These are phyloP conservation scores for Lepraria neglecta DNA, from an alignment of 495 filamentous ascomycete genomes.

Conservation along the genomic window DNA sequence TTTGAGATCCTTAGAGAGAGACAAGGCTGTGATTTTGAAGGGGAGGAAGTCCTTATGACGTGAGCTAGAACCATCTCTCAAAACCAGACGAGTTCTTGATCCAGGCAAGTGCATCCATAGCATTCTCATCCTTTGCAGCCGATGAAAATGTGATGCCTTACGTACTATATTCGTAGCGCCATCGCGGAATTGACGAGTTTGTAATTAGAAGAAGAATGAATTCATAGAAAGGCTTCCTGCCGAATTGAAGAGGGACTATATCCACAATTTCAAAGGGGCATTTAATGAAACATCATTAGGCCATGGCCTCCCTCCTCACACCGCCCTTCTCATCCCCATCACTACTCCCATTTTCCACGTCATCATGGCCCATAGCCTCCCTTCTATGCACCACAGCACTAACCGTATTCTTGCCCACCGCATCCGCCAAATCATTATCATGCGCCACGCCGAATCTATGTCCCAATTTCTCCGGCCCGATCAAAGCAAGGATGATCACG, in stretches of 20 bases:
- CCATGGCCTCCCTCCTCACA: background rate
- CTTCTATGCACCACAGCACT: constrained; percentile 20
- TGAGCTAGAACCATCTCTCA: no score
- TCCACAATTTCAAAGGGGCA: no score
- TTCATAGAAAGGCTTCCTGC: no score
- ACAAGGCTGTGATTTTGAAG: background rate
- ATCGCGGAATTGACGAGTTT: no score
- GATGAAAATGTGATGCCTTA: no score
- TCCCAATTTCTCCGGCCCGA: constrained; percentile 71
- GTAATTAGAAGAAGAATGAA: no score
- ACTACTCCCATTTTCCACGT: constrained; percentile 14
- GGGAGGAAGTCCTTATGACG: background rate
- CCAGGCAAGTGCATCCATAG: no score
- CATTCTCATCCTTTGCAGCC: no score
- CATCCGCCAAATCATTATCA: constrained; percentile 59
- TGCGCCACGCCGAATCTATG: constrained; percentile 58
- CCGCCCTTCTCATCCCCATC: constrained; percentile 21
- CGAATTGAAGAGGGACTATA: no score
- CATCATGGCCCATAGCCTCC: constrained; percentile 15
- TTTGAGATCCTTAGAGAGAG: background rate
- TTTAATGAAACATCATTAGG: no score
- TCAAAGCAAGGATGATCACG: constrained; percentile 63
- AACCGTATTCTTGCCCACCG: constrained; percentile 37
- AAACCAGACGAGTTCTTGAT: no score
- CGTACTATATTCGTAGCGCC: no score